Conservation (phyloP, 176 grass and related monocot species). For the Areca catechu region DNA sequence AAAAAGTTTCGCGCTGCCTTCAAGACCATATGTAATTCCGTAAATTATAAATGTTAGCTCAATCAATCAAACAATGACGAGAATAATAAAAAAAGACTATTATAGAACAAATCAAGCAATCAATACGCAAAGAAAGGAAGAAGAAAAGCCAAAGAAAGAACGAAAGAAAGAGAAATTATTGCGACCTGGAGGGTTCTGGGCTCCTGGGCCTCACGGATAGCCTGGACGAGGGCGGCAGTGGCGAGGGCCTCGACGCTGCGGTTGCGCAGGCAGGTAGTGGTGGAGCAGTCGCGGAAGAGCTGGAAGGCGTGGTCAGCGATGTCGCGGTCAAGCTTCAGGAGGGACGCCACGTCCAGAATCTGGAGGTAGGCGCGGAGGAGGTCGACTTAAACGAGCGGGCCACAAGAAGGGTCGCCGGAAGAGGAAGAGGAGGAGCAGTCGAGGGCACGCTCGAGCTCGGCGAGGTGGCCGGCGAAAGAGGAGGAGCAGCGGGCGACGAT, state of each 20-base stretch:
- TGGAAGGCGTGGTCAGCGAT: constrained; percentile 94
- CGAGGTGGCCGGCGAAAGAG: constrained; percentile 86
- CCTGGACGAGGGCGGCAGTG: constrained; percentile 88
- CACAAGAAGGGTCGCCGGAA: constrained; percentile 37
- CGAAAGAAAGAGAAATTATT: not conserved
- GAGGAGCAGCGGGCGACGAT: constrained; percentile 65
- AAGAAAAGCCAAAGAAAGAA: too few species aligned
- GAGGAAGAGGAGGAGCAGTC: constrained; percentile 34
- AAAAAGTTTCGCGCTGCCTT: too few species aligned
- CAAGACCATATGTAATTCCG: too few species aligned
- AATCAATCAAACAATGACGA: too few species aligned
- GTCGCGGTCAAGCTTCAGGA: constrained; percentile 70
- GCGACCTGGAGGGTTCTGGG: constrained; percentile 82
- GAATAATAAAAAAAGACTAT: too few species aligned
- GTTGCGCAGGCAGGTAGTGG: constrained; percentile 76
- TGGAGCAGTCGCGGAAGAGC: constrained; percentile 84
- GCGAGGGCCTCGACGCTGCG: constrained; percentile 89
- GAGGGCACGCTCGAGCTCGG: constrained; percentile 89
- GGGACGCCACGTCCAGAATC: constrained; percentile 82
- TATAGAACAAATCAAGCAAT: too few species aligned
- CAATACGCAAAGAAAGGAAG: too few species aligned
- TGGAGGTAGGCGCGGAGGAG: constrained; percentile 90
- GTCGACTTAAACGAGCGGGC: constrained; percentile 83
- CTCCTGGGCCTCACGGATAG: constrained; percentile 86
- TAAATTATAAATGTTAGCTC: too few species aligned